Conservation (phyloP, 371 early-diverging fungal genomes). For the Apophysomyces sp. region DNA sequence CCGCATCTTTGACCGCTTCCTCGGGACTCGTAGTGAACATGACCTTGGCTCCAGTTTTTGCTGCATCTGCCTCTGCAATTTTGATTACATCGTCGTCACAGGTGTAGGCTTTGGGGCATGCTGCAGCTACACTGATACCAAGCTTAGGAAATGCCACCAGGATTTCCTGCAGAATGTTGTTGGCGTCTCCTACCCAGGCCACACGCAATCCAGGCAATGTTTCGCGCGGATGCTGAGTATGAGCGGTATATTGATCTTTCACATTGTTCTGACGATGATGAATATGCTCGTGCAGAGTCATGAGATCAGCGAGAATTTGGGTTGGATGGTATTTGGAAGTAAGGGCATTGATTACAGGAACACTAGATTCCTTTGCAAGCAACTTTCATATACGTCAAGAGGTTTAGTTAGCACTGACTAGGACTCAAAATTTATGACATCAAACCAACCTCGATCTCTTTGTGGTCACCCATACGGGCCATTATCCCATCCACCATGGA, state of each 20-base stretch:
- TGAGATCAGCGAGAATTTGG: constrained; percentile 90
- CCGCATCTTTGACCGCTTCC: constrained; percentile 69
- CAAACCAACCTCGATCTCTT: constrained; percentile 70
- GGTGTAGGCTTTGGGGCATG: constrained; percentile 74
- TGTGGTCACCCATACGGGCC: constrained; percentile 87
- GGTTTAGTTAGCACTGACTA: too few species aligned
- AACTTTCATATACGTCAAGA: constrained; percentile 26
- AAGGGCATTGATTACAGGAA: constrained; percentile 93
- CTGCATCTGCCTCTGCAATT: constrained; percentile 37
- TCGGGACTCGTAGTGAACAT: constrained; percentile 56
- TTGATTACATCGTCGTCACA: constrained; percentile 56
- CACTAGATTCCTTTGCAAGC: constrained; percentile 80
- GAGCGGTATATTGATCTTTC: constrained; percentile 31
- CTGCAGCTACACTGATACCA: constrained; percentile 70
- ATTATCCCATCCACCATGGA: constrained; percentile 92
- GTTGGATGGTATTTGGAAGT: constrained; percentile 91
- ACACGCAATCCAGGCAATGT: constrained; percentile 66
- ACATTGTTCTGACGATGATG: constrained; percentile 26
- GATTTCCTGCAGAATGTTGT: constrained; percentile 83
- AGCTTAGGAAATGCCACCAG: constrained; percentile 77
- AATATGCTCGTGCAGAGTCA: constrained; percentile 83
- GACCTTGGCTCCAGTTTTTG: constrained; percentile 34
- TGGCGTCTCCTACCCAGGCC: constrained; percentile 96
- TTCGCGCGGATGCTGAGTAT: constrained; percentile 39
- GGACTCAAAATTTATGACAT: too few species aligned